Conservation (phyloP, 371 early-diverging fungal species). For the Apophysomyces trapeziformis region DNA sequence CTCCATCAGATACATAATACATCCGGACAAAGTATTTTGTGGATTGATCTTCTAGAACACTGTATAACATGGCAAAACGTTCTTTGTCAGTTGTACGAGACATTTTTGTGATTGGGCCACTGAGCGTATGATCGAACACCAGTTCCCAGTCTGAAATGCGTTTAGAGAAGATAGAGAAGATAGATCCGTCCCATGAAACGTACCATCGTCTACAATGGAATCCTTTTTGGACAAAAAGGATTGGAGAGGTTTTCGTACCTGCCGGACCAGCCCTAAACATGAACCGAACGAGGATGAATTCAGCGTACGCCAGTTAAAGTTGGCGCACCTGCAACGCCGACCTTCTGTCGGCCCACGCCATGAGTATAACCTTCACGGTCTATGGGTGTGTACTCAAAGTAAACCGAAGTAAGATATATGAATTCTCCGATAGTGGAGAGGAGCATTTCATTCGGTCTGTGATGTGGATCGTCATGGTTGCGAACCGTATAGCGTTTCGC, state of each 20-base stretch:
- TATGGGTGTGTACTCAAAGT: conserved; percentile 22
- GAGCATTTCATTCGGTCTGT: conserved; percentile 29
- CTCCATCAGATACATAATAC: conserved; percentile 30
- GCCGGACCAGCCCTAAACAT: conserved; percentile 9
- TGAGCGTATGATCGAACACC: conserved; percentile 33
- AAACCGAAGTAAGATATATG: conserved; percentile 39
- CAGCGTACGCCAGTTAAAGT: conserved; percentile 1
- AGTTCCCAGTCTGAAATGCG: conserved; percentile 27
- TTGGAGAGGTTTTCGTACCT: conserved; percentile 17
- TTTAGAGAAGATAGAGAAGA: background rate
- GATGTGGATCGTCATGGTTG: conserved; percentile 16
- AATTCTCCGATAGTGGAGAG: conserved; percentile 31
- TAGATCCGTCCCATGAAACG: background rate
- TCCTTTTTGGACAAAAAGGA: conserved; percentile 15
- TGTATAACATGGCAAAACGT: conserved; percentile 40
- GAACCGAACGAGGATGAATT: background rate
- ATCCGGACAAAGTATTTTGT: conserved; percentile 39
- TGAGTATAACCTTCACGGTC: conserved; percentile 11
- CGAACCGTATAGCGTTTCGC: conserved; percentile 26
- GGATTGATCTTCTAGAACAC: conserved; percentile 37
- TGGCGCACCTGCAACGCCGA: conserved; percentile 27
- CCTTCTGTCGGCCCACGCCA: conserved; percentile 31
- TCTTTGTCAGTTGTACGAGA: conserved; percentile 20
- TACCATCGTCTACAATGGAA: background rate
- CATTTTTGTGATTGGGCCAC: conserved; percentile 35